Evolutionary conservation across 768 basidiomycete species (phyloP), one percentile per base, ranked within the genome.

Genomic region (Trametes elegans): DNA sequence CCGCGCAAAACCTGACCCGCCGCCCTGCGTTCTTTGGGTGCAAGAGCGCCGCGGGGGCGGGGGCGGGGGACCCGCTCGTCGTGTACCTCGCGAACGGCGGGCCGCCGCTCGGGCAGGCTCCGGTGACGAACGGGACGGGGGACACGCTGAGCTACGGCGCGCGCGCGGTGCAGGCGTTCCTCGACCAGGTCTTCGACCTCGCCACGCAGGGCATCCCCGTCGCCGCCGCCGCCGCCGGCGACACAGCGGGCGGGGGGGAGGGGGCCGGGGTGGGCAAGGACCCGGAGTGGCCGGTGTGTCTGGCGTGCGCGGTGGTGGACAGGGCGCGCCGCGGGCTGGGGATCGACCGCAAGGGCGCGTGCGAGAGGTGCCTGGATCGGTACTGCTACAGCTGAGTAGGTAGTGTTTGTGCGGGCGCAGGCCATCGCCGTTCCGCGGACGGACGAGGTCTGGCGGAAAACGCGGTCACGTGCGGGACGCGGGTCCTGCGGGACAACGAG

Each of bases 11-110:
- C 31, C 76, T 89, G 1, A 88, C 84, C 63, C 72, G 71, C 39
- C 80, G 85, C 24, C 81, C 88, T 2, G 87, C 87, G 0, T 90
- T 93, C 73, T 92, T 90, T 70, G 91, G 90, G 3, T 92, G 90
- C 65, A 71, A 86, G 62, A 53, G 46, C 44, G 29, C 53, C 13
- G 79, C 83, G 16, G 64, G 49, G 3, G 66, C 76, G 42, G 63
- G 60, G 36, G 73, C n/a, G n/a, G n/a, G n/a, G n/a, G n/a, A 73
- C 5, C 82, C 83, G 3, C 64, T 84, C 36, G 59, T 85, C 16
- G 73, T 84, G 51, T 86, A 86, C 66, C 66, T 84, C n/a, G 82
- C 83, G 1, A 80, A 79, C 61, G 79, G 80, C 27, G 78, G 76
- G 4, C 67, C 75, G 2, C 76, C 75, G 40, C 69, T 64, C 53